phyloP scores from a whole-genome alignment of 352 stramenopile genomes.

The Lagenidium giganteum region DNA sequence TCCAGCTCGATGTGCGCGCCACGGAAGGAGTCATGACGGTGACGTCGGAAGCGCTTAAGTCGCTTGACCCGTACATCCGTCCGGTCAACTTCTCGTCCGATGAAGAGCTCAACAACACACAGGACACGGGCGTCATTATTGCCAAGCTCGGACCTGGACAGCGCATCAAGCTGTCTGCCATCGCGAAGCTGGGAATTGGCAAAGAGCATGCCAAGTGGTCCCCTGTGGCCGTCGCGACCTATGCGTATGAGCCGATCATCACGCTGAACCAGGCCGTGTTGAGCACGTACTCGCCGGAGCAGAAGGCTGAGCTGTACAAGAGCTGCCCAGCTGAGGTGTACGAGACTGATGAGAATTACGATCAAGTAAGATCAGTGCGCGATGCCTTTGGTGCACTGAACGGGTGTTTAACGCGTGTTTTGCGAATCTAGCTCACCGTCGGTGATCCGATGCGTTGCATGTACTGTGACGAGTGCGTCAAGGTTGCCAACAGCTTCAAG shows the following conservation, averaged over 20 bases:
- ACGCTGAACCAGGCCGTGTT: conserved; percentile 89
- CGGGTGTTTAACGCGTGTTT: conserved; percentile 36
- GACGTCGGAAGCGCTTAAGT: conserved; percentile 77
- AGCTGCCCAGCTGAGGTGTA: conserved; percentile 93
- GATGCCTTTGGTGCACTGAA: conserved; percentile 6
- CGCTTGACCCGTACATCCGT: conserved; percentile 80
- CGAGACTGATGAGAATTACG: conserved; percentile 90
- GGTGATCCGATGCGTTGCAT: conserved; percentile 84
- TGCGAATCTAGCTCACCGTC: conserved; percentile 37
- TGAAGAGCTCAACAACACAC: conserved; percentile 90
- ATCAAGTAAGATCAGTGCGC: conserved; percentile 36
- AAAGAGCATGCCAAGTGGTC: conserved; percentile 99
- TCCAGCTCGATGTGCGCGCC: conserved; percentile 92
- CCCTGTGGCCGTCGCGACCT: conserved; percentile 93
- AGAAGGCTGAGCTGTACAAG: conserved; percentile 95
- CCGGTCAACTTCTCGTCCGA: conserved; percentile 85
- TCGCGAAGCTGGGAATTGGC: conserved; percentile 91
- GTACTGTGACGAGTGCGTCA: conserved; percentile 95
- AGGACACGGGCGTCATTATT: conserved; percentile 95
- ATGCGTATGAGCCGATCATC: conserved; percentile 90
- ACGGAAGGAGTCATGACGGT: conserved; percentile 67
- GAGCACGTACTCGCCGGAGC: conserved; percentile 90
- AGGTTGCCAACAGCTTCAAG: conserved; percentile 91
- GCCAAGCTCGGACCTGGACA: conserved; percentile 95
- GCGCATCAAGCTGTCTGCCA: conserved; percentile 91